Conservation (phyloP, 2,329 filamentous ascomycete species). For the Hypocreales sp. region DNA sequence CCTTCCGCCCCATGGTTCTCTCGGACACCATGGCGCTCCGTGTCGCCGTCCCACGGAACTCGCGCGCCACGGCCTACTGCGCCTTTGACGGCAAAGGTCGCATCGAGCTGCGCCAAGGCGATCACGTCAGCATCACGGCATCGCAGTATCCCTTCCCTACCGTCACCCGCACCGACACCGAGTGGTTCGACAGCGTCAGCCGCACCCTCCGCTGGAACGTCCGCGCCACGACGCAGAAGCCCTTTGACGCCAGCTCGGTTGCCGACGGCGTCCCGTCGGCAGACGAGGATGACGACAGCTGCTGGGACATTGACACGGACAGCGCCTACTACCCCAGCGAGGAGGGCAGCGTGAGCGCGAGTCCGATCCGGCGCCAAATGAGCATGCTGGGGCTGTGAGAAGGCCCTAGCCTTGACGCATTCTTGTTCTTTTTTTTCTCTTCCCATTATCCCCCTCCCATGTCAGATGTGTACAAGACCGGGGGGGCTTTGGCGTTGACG, state of each 20-base stretch:
- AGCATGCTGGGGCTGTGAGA: conserved; percentile 41
- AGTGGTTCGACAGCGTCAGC: conserved; percentile 95
- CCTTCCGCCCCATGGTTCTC: conserved; percentile 94
- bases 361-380: conserved; percentile 58
- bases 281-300: conserved; percentile 37
- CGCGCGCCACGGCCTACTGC: conserved; percentile 87
- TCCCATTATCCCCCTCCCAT: not conserved
- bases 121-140: conserved; percentile 91
- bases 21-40: conserved; percentile 88
- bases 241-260: conserved; percentile 46
- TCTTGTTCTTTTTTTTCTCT: not conserved
- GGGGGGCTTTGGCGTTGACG: too few species aligned
- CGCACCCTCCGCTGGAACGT: conserved; percentile 92
- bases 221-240: conserved; percentile 80
- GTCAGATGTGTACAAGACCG: not conserved
- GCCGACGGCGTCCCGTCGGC: conserved; percentile 16
- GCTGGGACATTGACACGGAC: conserved; percentile 95
- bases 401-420: not conserved
- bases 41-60: conserved; percentile 70
- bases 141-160: conserved; percentile 96
- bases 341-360: conserved; percentile 51
- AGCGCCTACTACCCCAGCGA: conserved; percentile 56
- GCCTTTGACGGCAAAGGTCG: conserved; percentile 96
- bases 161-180: conserved; percentile 72
- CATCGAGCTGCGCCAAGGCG: conserved; percentile 80